phyloP scores from a whole-genome alignment of 306 rosid genomes.

The Morella rubra region DNA sequence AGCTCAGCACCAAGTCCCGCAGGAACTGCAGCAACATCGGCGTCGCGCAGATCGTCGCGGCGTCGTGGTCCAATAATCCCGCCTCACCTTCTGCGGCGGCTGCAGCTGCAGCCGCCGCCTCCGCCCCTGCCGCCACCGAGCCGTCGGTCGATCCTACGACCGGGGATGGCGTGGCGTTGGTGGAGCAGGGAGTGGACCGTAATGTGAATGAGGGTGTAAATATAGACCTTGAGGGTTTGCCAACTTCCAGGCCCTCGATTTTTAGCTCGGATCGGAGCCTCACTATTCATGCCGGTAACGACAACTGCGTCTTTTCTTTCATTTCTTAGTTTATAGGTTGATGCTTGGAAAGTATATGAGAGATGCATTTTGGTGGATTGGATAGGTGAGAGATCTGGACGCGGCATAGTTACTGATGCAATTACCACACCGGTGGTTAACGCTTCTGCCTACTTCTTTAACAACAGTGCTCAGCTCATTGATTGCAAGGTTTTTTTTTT shows the following conservation, averaged over 20 bases:
- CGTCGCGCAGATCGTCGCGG: constrained; percentile 97
- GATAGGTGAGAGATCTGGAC: constrained; percentile 87
- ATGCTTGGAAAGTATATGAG: background rate
- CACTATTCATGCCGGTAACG: constrained; percentile 77
- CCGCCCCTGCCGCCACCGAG: constrained; percentile 40
- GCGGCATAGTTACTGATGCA: constrained; percentile 81
- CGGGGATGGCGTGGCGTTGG: constrained; percentile 47
- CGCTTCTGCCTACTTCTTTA: constrained; percentile 77
- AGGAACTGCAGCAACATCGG: constrained; percentile 98
- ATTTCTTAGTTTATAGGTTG: background rate
- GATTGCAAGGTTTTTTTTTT: constrained; percentile 69
- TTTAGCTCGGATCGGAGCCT: constrained; percentile 72
- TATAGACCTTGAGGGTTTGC: constrained; percentile 34
- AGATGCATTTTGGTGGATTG: background rate
- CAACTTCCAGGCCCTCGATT: constrained; percentile 52
- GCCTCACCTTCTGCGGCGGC: constrained; percentile 33
- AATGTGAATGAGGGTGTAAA: constrained; percentile 48
- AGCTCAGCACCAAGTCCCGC: constrained; percentile 89
- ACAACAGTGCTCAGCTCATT: constrained; percentile 73
- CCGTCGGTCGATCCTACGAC: constrained; percentile 33
- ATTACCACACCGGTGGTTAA: constrained; percentile 93
- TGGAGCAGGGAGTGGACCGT: constrained; percentile 14
- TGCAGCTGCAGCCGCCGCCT: constrained; percentile 52
- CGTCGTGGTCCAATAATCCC: constrained; percentile 82
- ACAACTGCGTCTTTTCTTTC: background rate